Conservation (phyloP, 768 basidiomycete genomes). For the Rhizopogon roseolus region DNA sequence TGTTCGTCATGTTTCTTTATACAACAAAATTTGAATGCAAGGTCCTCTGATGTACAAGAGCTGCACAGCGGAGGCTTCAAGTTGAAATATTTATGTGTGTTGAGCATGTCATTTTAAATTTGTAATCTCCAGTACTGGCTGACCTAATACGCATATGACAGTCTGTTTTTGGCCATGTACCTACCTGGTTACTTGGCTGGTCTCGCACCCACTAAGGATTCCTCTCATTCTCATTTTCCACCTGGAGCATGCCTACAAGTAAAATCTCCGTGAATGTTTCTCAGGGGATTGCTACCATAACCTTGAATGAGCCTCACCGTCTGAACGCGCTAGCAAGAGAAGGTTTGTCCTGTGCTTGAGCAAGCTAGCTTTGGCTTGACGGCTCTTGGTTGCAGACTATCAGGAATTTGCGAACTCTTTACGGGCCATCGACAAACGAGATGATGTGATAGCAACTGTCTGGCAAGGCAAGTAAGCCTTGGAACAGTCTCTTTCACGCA, state of each 20-base stretch:
- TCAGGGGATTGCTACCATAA: slow-evolving; percentile 63
- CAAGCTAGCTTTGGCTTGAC: background rate
- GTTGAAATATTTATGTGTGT: too few species aligned
- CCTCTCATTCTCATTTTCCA: too few species aligned
- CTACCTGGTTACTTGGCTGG: too few species aligned
- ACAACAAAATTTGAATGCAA: too few species aligned
- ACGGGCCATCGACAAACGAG: slow-evolving; percentile 51
- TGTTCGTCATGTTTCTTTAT: too few species aligned
- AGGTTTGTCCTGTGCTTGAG: slow-evolving; percentile 29
- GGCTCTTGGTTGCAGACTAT: slow-evolving; percentile 43
- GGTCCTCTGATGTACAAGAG: too few species aligned
- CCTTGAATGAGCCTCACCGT: slow-evolving; percentile 53
- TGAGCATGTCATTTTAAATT: too few species aligned
- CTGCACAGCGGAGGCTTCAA: too few species aligned
- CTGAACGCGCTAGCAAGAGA: slow-evolving; percentile 56
- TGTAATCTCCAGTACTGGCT: too few species aligned
- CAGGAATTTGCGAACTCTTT: slow-evolving; percentile 53
- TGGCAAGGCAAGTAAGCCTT: slow-evolving; percentile 49
- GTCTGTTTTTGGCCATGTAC: too few species aligned
- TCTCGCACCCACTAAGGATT: too few species aligned
- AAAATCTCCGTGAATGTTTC: slow-evolving; percentile 44
- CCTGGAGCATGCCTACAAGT: slow-evolving; percentile 29
- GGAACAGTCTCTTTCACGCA: background rate
- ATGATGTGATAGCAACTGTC: slow-evolving; percentile 61
- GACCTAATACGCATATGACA: too few species aligned